Base-by-base conservation (phyloP, 2,329 filamentous ascomycete species). In the Escovopsis weberi region DNA sequence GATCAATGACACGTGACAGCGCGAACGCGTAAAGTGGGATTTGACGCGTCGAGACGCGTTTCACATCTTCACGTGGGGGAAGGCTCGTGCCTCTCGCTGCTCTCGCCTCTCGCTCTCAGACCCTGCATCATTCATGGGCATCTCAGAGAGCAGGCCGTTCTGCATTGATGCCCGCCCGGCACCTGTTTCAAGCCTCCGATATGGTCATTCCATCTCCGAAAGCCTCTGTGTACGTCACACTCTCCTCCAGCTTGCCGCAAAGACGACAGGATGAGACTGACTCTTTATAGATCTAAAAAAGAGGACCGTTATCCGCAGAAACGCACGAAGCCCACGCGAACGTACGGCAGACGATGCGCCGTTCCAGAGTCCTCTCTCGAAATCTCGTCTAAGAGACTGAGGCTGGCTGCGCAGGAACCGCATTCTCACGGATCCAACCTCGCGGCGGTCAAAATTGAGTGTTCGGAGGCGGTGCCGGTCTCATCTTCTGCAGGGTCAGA, bases 281-380 rank as follows among this genome's bases (percentile, higher is more conserved):
- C 23, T 6, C 23, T 23, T 23, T 6, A 15, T 6, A 23, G 23
- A 23, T 23, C 23, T 6, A 4, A 23, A 23, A 6, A 23, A 23
- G 23, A 23, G 23, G 23, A 49, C 30, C 48, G 46, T 12, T 44
- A 43, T 8, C 42, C 53, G 18, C 55, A 54, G 43, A 53, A 53
- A 33, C 57, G 60, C 41, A 53, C 53, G 41, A 63, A 60, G 45
- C 53, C 58, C 4, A 48, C 65, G 12, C 58, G 61, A 43, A 67
- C 65, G 11, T 68, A 67, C 36, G 61, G 64, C 37, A 63, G 60
- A 46, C 58, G 59, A 32, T 42, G 48, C 8, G 33, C 55, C 12
- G 51, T 50, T 8, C 43, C 51, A 4, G 55, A 57, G 33, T 37
- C 50, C 8, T 46, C 49, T 33, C 47, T 38, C n/a, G 55, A 60